Conservation (phyloP, 345 rosid genomes). For the Dipteronia dyeriana region DNA sequence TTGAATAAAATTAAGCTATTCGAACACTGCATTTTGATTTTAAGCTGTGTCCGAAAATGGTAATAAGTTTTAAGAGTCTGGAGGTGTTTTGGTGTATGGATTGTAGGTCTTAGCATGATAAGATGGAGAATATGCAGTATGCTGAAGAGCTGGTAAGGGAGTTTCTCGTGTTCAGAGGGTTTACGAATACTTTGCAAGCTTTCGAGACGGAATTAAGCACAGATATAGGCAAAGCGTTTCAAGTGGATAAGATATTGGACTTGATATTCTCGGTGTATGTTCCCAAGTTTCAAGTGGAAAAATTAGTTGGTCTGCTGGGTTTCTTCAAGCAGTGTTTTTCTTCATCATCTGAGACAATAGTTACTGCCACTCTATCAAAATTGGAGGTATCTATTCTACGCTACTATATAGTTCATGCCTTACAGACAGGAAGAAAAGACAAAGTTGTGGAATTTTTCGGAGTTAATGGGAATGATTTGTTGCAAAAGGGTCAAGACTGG, state of each 20-base stretch:
- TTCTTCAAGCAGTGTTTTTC: slow-evolving; percentile 63
- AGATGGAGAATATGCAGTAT: slow-evolving; percentile 70
- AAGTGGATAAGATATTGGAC: slow-evolving; percentile 56
- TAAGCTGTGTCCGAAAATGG: neutral
- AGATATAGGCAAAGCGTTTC: slow-evolving; percentile 66
- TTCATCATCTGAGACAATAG: slow-evolving; percentile 36
- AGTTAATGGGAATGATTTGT: slow-evolving; percentile 52
- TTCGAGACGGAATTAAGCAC: slow-evolving; percentile 57
- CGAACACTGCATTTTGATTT: neutral
- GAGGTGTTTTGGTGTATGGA: neutral
- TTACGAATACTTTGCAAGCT: slow-evolving; percentile 57
- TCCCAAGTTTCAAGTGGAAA: slow-evolving; percentile 58
- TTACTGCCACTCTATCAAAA: slow-evolving; percentile 42
- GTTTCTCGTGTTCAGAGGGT: slow-evolving; percentile 69
- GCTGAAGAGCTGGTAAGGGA: slow-evolving; percentile 74
- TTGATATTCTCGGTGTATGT: slow-evolving; percentile 58
- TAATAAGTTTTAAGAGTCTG: no score
- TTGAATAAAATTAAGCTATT: no score
- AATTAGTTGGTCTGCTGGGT: slow-evolving; percentile 42
- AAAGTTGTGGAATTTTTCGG: slow-evolving; percentile 59
- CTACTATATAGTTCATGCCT: slow-evolving; percentile 49
- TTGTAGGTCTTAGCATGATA: slow-evolving; percentile 9
- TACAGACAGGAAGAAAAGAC: slow-evolving; percentile 49
- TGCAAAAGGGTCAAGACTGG: slow-evolving; percentile 52
- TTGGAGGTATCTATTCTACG: slow-evolving; percentile 55